Evolutionary conservation across 2,329 filamentous ascomycete species (phyloP), one percentile per base, ranked within the genome.

Genomic region (Chrysoporthe cubensis): DNA sequence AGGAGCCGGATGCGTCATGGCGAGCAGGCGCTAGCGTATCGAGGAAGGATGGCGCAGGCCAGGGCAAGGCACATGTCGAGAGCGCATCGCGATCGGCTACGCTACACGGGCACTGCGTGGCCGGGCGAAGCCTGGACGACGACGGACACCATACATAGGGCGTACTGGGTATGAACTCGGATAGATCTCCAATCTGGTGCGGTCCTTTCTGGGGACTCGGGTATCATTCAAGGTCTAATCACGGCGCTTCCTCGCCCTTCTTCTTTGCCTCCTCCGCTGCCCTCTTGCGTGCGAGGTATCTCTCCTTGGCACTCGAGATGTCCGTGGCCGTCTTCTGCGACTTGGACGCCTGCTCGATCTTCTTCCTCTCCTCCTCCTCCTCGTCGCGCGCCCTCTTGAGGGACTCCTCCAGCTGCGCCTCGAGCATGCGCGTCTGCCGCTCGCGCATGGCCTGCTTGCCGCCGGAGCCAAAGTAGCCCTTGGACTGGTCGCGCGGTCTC

Each of bases 351-450:
- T 88, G 84, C 78, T 92, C 89, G 26, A 90, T 75, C 76, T 84
- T 83, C 70, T 87, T 84, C 71, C 81, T 80, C 72, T 88, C 85
- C 74, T 91, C 88, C 67, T 90, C 87, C 60, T 90, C 91, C 69
- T 90, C 87, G 70, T 93, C 90, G 13, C 90, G 81, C 52, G 88
- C 87, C 64, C 92, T 83, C 81, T 95, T 95, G 32, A 90, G 84
- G 46, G 88, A 85, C 75, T 90, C 86, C 73, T 90, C 91, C 18
- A 96, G 83, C 78, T 96, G 92, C 74, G 90, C 87, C 73, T 91
- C 92, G 70, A 96, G 82, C 91, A 95, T 92, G 67, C 87, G 86
- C 7, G 90, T 90, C 80, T 96, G 92, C 52, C 92, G 83, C 76
- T 94, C 91, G 43, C 92, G 83, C 83, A 90, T 88, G 1, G 88